phyloP scores from a whole-genome alignment of 129 eudicot genomes.

The Escallonia herrerae region DNA sequence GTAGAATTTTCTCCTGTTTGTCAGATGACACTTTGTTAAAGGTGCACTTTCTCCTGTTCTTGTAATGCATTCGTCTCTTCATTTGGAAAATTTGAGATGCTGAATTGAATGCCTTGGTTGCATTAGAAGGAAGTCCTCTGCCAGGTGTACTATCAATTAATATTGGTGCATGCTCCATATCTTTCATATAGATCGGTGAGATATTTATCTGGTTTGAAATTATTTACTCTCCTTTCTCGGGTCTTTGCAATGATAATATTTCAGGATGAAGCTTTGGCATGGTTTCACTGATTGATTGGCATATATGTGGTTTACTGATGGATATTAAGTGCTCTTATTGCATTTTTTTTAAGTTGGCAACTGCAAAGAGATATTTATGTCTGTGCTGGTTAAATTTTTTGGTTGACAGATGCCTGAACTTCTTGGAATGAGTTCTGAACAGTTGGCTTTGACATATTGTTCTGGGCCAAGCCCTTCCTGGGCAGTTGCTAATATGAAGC shows the following conservation, averaged over 20 bases:
- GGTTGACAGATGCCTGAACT: constrained; percentile 57
- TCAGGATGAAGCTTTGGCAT: too few species aligned
- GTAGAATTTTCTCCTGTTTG: not conserved
- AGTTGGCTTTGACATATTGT: constrained; percentile 48
- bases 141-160: too few species aligned
- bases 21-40: not conserved
- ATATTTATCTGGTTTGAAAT: too few species aligned
- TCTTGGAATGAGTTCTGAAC: constrained; percentile 53
- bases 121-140: too few species aligned
- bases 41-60: not conserved
- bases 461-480: constrained; percentile 52
- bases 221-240: too few species aligned
- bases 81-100: not conserved
- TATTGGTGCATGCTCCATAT: too few species aligned
- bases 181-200: too few species aligned
- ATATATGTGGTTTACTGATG: too few species aligned
- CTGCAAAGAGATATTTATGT: constrained; percentile 1
- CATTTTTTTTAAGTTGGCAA: not conserved
- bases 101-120: not conserved
- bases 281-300: too few species aligned
- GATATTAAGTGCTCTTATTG: not conserved
- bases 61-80: not conserved
- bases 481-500: constrained; percentile 51
- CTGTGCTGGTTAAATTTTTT: not conserved
- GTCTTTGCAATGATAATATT: too few species aligned